These are phyloP conservation scores for Ophiostoma sp. DNA, from an alignment of 2,329 filamentous ascomycete genomes.

Conservation along the genomic window DNA sequence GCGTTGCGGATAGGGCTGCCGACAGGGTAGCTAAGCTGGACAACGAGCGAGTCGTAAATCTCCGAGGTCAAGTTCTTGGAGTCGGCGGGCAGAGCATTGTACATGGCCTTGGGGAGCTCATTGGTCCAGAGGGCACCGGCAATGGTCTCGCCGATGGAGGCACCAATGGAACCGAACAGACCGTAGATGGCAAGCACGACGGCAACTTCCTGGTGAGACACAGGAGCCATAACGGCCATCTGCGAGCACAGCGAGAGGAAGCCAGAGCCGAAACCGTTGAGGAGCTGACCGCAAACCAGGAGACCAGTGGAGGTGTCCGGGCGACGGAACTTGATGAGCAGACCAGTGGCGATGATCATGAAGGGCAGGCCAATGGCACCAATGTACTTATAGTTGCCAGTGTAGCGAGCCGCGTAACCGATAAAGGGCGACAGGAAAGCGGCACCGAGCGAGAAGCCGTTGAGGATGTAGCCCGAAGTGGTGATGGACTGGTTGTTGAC, in stretches of 20 bases:
- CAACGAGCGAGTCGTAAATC: constrained; percentile 55
- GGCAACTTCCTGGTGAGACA: constrained; percentile 56
- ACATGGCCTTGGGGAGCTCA: constrained; percentile 53
- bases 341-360: constrained; percentile 52
- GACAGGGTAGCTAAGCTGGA: constrained; percentile 51
- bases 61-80: constrained; percentile 39
- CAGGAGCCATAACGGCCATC: constrained; percentile 60
- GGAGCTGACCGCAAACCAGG: constrained; percentile 59
- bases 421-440: constrained; percentile 48
- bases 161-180: constrained; percentile 60
- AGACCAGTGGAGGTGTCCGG: constrained; percentile 50
- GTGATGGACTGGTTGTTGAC: constrained; percentile 29
- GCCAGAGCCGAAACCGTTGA: constrained; percentile 54
- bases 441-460: constrained; percentile 24
- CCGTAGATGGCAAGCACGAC: constrained; percentile 58
- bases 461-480: constrained; percentile 26
- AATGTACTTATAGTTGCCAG: constrained; percentile 50
- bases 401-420: constrained; percentile 48
- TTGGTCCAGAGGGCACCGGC: constrained; percentile 63
- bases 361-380: constrained; percentile 51
- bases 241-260: constrained; percentile 58
- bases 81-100: constrained; percentile 49
- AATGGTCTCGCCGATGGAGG: constrained; percentile 58
- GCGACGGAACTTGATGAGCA: constrained; percentile 58
- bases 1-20: constrained; percentile 19